Base-by-base conservation (phyloP, 176 grass and related monocot species). In the Neostapfia colusana region DNA sequence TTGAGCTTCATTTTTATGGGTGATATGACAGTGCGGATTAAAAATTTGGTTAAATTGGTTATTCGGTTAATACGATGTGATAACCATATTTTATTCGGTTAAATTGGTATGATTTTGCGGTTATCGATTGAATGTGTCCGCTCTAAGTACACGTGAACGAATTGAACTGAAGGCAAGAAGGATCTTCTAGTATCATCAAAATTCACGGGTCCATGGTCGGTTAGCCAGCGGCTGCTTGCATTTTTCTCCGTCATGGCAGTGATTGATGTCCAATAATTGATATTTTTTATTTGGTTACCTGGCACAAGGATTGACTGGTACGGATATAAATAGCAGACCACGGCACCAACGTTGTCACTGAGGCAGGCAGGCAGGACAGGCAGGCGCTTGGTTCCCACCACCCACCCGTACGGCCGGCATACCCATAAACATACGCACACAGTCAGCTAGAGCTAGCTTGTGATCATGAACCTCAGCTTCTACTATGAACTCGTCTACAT, bases 401-500 rank as follows among this genome's bases (percentile, higher is more conserved):
- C 10, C 14, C 46, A 50, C 48, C 44, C 12, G 15, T 16, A 46
- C 31, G 31, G 31, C 31, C 31, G 3, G n/a, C n/a, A 31, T 31
- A 31, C 31, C 44, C 44, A 46, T 16, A 46, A 14, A 46, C 4
- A 46, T 0, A 46, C 44, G 3, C 44, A 15, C 1, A 3, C 12
- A 15, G 0, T 0, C 0, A 15, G 11, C 4, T 46, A 15, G 13
- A 15, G 0, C 0, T 0, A 15, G 11, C 4, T 46, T 46, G 13
- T 16, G 16, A 50, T 18, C 16, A 50, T 82, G 79, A 28, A 53
- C 6, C 48, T 50, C 0, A 18, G 59, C 24, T 65, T 82, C 62
- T 72, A 48, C 75, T 17, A 78, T 10, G 75, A 78, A 14, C 81
- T 84, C 49, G 25, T 87, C 27, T 38, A 51, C 54, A 77, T 23